These are phyloP conservation scores for Cladosporium phlei DNA, from an alignment of 2,329 filamentous ascomycete genomes.

Conservation along the genomic window DNA sequence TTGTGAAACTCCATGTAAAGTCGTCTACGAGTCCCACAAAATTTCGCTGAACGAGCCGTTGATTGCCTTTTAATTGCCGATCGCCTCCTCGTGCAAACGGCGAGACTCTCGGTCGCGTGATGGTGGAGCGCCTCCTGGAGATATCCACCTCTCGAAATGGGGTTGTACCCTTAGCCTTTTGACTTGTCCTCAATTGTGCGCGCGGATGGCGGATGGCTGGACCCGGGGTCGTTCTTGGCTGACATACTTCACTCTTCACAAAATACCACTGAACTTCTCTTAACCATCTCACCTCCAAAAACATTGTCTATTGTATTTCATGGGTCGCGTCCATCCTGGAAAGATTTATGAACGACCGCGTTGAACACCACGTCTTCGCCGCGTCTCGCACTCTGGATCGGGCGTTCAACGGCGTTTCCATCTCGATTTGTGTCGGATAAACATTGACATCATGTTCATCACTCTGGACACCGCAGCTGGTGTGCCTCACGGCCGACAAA, in stretches of 20 bases:
- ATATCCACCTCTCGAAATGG: constrained; percentile 1
- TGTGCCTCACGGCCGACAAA: constrained; percentile 15
- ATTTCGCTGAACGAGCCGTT: too few species aligned
- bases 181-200: constrained; percentile 1
- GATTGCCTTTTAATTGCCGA: background rate
- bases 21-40: too few species aligned
- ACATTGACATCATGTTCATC: constrained; percentile 20
- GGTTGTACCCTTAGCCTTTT: background rate
- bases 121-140: background rate
- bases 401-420: too few species aligned
- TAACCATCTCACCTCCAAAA: background rate
- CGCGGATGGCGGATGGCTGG: constrained; percentile 5
- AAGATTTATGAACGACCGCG: too few species aligned
- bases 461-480: constrained; percentile 21
- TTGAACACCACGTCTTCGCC: too few species aligned
- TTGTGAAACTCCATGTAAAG: too few species aligned
- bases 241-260: too few species aligned
- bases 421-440: too few species aligned
- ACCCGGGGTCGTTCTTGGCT: background rate
- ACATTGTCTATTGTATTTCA: background rate
- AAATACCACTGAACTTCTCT: too few species aligned
- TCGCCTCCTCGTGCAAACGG: constrained; percentile 1
- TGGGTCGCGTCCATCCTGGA: too few species aligned
- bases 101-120: constrained; percentile 10
- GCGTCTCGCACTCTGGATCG: too few species aligned